Conservation (phyloP, 2,329 filamentous ascomycete genomes). For the Aspergillus tamarii region DNA sequence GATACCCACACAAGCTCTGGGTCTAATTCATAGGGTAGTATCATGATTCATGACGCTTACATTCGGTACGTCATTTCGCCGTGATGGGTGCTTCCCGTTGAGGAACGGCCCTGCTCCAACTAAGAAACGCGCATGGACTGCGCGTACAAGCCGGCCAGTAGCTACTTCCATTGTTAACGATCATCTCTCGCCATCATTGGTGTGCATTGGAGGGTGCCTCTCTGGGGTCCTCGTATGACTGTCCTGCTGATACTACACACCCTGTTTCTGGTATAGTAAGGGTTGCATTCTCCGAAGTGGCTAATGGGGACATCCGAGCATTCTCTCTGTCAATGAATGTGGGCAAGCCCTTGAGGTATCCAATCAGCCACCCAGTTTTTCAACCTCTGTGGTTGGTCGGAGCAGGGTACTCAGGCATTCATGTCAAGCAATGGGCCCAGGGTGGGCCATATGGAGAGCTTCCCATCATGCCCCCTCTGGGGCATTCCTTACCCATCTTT, state of each 20-base stretch:
- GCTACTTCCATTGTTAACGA: slow-evolving; percentile 10
- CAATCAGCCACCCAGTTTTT: slow-evolving; percentile 27
- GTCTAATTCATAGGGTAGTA: slow-evolving; percentile 22
- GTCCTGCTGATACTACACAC: slow-evolving; percentile 27
- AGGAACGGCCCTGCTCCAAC: slow-evolving; percentile 11
- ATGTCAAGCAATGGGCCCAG: slow-evolving; percentile 26
- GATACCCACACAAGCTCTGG: slow-evolving; percentile 10
- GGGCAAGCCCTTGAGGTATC: slow-evolving; percentile 15
- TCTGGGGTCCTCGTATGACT: slow-evolving; percentile 27
- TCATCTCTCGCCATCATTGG: slow-evolving; percentile 19
- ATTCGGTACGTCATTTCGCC: slow-evolving; percentile 21
- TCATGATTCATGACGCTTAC: slow-evolving; percentile 47
- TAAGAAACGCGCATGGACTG: slow-evolving; percentile 2
- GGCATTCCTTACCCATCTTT: slow-evolving; percentile 41
- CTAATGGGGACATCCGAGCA: slow-evolving; percentile 25
- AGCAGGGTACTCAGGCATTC: slow-evolving; percentile 20
- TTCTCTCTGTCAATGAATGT: slow-evolving; percentile 6
- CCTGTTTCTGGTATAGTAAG: slow-evolving; percentile 39
- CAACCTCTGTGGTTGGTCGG: slow-evolving; percentile 29
- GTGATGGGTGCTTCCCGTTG: slow-evolving; percentile 1
- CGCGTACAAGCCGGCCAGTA: slow-evolving; percentile 8
- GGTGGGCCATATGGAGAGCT: slow-evolving; percentile 25
- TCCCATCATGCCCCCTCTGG: slow-evolving; percentile 24
- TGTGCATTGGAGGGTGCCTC: slow-evolving; percentile 15
- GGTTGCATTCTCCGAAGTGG: slow-evolving; percentile 42